Conservation (phyloP, 2,329 filamentous ascomycete species). For the Arachnomyces sp. region DNA sequence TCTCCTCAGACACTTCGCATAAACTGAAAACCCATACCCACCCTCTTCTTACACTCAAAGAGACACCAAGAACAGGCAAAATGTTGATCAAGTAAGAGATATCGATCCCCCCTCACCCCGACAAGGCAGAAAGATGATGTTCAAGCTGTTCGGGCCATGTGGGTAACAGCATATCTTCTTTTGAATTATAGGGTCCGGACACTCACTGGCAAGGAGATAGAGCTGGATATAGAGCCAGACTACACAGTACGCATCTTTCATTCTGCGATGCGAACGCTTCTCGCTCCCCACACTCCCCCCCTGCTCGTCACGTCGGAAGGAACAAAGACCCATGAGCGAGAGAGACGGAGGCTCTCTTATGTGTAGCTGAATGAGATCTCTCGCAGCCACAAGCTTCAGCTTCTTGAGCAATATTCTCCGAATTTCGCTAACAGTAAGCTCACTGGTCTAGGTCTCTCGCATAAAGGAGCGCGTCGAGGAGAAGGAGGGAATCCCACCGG, state of each 20-base stretch:
- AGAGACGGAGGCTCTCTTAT: no score
- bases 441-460: constrained; percentile 81
- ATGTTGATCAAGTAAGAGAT: constrained; percentile 47
- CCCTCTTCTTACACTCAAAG: no score
- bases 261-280: background rate
- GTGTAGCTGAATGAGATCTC: no score
- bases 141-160: constrained; percentile 9
- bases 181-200: constrained; percentile 70
- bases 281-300: background rate
- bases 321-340: background rate
- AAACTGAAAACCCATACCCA: no score
- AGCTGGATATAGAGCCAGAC: constrained; percentile 89
- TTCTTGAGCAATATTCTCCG: no score
- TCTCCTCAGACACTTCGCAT: no score
- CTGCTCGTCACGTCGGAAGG: background rate
- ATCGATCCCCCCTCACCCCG: constrained; percentile 6
- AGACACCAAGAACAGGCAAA: constrained; percentile 14
- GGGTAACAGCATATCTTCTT: constrained; percentile 2
- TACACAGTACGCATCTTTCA: constrained; percentile 63
- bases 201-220: constrained; percentile 96
- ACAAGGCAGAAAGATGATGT: constrained; percentile 2
- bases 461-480: constrained; percentile 99
- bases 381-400: no score
- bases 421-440: no score
- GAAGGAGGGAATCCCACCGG: constrained; percentile 95